These are phyloP conservation scores for Straminergon stramineum DNA, from an alignment of 225 moss, liverwort and hornwort genomes.

Conservation along the genomic window DNA sequence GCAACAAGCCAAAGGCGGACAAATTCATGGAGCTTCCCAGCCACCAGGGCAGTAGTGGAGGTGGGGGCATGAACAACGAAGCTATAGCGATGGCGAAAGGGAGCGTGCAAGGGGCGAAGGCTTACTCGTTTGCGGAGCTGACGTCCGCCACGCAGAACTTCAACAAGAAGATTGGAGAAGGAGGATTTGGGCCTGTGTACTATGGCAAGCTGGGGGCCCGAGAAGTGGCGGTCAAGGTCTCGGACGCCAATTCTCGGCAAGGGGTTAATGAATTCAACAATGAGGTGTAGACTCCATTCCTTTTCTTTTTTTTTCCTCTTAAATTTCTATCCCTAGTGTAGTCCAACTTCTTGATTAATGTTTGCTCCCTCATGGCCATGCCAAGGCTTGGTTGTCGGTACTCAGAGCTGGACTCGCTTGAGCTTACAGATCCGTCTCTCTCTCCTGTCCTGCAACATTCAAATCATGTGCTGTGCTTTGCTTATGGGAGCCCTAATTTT, in stretches of 20 bases:
- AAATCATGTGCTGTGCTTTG: background rate
- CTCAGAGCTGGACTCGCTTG: background rate
- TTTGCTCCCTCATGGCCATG: background rate
- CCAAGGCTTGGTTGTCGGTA: too few relatives aligned
- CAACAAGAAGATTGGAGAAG: constrained; percentile 12
- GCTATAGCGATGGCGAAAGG: background rate
- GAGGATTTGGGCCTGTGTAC: constrained; percentile 36
- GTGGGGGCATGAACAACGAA: background rate
- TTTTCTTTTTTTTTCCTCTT: background rate
- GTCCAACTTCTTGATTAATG: background rate
- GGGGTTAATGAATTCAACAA: constrained; percentile 34
- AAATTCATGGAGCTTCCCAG: background rate
- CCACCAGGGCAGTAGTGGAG: background rate
- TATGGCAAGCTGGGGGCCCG: constrained; percentile 19
- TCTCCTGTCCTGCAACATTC: background rate
- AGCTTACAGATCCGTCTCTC: background rate
- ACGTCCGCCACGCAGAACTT: constrained; percentile 15
- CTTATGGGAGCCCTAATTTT: background rate
- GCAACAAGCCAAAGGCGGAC: background rate
- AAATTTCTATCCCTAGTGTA: background rate
- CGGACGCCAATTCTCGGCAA: constrained; percentile 12
- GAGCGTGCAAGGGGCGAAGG: constrained; percentile 1
- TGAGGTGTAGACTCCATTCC: constrained; percentile 5
- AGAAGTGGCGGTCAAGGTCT: constrained; percentile 40
- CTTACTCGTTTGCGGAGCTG: constrained; percentile 3